A percentile compares a stretch with the other conserved stretches of the same genome.
phyloP scores from a whole-genome alignment of 1,284 basidiomycete genomes.

The Papiliotrema nemorosa region DNA sequence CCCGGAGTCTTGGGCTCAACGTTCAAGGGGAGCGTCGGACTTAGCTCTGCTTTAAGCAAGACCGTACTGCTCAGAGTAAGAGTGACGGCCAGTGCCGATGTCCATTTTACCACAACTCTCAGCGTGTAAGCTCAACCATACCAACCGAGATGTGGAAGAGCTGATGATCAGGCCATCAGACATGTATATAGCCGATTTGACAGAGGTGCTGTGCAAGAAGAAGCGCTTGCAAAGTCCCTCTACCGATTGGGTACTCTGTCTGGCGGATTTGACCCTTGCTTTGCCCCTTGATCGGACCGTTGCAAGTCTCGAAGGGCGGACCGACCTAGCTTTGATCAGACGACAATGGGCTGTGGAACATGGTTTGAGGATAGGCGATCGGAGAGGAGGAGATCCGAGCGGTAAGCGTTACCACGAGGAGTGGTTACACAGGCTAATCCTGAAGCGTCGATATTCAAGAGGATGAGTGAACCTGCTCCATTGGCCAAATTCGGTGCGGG shows the following conservation, averaged over 20 bases:
- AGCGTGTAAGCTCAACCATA: constrained; percentile 62
- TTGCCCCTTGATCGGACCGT: constrained; percentile 95
- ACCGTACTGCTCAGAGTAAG: constrained; percentile 70
- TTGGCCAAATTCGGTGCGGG: constrained; percentile 57
- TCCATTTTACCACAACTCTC: constrained; percentile 79
- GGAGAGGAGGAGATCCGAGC: constrained; percentile 72
- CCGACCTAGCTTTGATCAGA: constrained; percentile 79
- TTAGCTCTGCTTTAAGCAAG: constrained; percentile 28
- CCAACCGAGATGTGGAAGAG: not conserved
- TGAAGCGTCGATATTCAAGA: constrained; percentile 84
- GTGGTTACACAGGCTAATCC: not conserved
- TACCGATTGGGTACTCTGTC: constrained; percentile 77
- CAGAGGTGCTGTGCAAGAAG: constrained; percentile 73
- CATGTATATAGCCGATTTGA: constrained; percentile 96
- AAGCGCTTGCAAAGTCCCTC: constrained; percentile 68
- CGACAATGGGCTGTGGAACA: constrained; percentile 66
- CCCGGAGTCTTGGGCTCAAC: constrained; percentile 8
- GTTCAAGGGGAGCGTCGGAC: constrained; percentile 29
- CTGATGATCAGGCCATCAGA: constrained; percentile 64
- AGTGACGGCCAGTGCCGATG: constrained; percentile 72
- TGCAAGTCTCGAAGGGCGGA: constrained; percentile 80
- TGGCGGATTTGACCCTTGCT: constrained; percentile 73
- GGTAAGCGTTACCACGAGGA: constrained; percentile 55
- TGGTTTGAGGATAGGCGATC: constrained; percentile 54
- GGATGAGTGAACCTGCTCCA: constrained; percentile 68